Conservation (phyloP, 805 yeast genomes). For the Yamadazyma kitorensis region DNA sequence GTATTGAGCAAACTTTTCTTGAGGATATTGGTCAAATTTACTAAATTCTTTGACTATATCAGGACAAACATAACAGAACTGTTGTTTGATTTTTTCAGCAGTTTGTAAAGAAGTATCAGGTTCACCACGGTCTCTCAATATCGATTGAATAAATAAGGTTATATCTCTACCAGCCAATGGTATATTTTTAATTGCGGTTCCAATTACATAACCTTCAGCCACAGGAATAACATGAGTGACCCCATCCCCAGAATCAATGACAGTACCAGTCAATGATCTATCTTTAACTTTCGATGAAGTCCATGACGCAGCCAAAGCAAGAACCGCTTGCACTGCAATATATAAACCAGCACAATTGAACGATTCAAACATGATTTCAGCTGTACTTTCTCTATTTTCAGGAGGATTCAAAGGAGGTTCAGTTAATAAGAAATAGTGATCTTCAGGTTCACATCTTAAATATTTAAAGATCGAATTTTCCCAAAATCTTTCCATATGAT, state of each 20-base stretch:
- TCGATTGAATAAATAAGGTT: conserved; percentile 86
- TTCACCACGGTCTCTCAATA: conserved; percentile 96
- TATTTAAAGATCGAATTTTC: conserved; percentile 95
- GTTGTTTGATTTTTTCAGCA: conserved; percentile 95
- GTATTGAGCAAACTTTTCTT: conserved; percentile 87
- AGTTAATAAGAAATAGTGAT: conserved; percentile 90
- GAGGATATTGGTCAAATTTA: conserved; percentile 88
- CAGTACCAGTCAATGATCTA: conserved; percentile 96
- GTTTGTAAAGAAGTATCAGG: conserved; percentile 89
- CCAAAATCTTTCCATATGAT: conserved; percentile 99
- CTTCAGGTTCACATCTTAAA: conserved; percentile 97
- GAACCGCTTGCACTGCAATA: conserved; percentile 98
- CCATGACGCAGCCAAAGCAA: conserved; percentile 99
- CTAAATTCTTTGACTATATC: conserved; percentile 95
- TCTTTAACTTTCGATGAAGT: conserved; percentile 93
- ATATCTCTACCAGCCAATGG: conserved; percentile 99
- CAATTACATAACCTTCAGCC: conserved; percentile 98
- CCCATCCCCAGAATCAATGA: conserved; percentile 98
- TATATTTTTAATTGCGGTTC: conserved; percentile 93
- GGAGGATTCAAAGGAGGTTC: conserved; percentile 99
- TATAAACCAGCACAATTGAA: conserved; percentile 98
- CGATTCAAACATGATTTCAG: conserved; percentile 98
- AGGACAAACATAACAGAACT: conserved; percentile 95
- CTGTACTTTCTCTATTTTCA: conserved; percentile 97
- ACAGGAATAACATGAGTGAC: conserved; percentile 99